Base-by-base conservation (phyloP, 192 early-diverging fungal species). In the Backusella liffmaniae region DNA sequence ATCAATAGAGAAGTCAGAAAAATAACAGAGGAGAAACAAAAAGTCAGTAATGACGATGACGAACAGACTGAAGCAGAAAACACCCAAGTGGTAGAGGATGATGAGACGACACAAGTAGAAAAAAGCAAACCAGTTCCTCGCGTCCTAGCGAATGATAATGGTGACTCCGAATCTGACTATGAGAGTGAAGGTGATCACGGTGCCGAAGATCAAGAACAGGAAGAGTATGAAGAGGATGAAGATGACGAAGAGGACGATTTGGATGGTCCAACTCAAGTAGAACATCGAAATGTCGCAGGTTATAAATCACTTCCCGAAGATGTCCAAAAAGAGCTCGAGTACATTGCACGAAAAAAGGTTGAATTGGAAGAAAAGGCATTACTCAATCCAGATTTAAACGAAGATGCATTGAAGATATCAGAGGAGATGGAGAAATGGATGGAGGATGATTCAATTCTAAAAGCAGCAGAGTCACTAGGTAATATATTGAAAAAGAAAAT, bases 341-440 rank as follows among this genome's bases (percentile, higher is more conserved):
- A 12, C 8, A 44, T 34, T 1, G 70, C 70, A 30, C 49, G 23
- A 49, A 26, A 36, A 32, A 46, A 49, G 21, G 42, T 71, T 15
- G 70, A 13, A 15, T 30, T 44, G 5, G 29, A 71, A 71, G 44
- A 46, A 26, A 41, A 36, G 4, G 16, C 23, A 16, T 34, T 49
- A 6, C 39, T 39, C 37, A 41, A 21, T 30, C 68, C 82, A 2
- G 77, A 86, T 10, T 69, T 89, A 30, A 85, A 88, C 66, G 77
- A 84, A 37, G 87, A 89, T 66, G 78, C 82, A 6, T 86, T 88
- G 41, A 82, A 81, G 39, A 65, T 85, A 32, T 79, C 79, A 30
- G 66, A 79, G 26, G 84, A 84, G 21, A 75, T 85, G 76, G 75
- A 66, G 2, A 67, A 62, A 15, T 83, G 77, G 41, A 72, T 87